Conservation (phyloP, 371 early-diverging fungal genomes). For the Lichtheimia ramosa region DNA sequence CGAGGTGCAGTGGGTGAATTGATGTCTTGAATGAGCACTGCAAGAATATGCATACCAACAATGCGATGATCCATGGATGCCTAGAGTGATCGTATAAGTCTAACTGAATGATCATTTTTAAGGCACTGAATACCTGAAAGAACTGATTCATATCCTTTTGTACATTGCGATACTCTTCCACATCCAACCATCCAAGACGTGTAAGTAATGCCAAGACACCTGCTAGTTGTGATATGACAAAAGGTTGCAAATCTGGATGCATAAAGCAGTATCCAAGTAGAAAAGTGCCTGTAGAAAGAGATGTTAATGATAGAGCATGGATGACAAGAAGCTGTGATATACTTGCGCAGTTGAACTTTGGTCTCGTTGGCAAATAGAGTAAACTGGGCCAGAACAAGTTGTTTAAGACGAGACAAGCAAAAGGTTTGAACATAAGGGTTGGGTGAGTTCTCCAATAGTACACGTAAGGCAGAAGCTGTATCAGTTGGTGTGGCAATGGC, state of each 20-base stretch:
- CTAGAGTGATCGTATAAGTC: constrained; percentile 26
- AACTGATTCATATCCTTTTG: constrained; percentile 68
- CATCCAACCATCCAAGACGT: constrained; percentile 82
- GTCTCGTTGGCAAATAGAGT: constrained; percentile 60
- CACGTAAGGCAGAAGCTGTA: constrained; percentile 66
- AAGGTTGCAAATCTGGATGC: constrained; percentile 65
- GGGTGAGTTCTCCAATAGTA: constrained; percentile 70
- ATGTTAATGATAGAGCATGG: background rate
- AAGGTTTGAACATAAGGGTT: constrained; percentile 76
- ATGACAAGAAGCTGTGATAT: background rate
- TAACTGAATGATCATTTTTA: background rate
- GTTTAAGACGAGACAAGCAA: constrained; percentile 65
- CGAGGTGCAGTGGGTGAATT: constrained; percentile 62
- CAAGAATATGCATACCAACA: constrained; percentile 64
- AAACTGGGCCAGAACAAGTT: constrained; percentile 73
- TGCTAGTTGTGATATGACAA: constrained; percentile 67
- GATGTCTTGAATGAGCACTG: constrained; percentile 62
- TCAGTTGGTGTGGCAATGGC: constrained; percentile 68
- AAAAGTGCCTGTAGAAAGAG: constrained; percentile 48
- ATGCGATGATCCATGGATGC: constrained; percentile 64
- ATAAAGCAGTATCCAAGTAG: constrained; percentile 68
- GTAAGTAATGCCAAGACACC: constrained; percentile 76
- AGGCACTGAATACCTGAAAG: constrained; percentile 50
- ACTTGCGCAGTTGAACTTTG: constrained; percentile 68
- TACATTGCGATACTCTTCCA: constrained; percentile 66